Evolutionary conservation across 805 yeast species (phyloP).

Genomic region (Kockiozyma suomiensis): DNA sequence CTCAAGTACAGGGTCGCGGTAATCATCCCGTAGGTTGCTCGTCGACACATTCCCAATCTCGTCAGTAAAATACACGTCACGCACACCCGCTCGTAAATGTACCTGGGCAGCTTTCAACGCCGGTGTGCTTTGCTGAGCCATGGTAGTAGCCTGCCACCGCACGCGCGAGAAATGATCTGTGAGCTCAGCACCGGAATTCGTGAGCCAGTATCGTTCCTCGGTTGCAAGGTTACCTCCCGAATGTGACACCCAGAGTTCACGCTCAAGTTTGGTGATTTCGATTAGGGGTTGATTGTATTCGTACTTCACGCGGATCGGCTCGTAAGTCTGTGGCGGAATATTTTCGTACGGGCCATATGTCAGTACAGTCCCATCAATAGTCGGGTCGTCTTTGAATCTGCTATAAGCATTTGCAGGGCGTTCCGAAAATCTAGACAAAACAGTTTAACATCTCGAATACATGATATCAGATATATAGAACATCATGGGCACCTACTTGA

Average conservation of each 20-base stretch:
- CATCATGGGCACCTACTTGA: slow-evolving; percentile 47
- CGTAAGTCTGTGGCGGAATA: slow-evolving; percentile 51
- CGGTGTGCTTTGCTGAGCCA: slow-evolving; percentile 53
- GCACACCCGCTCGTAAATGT: slow-evolving; percentile 50
- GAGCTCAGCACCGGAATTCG: slow-evolving; percentile 74
- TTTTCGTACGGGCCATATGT: slow-evolving; percentile 58
- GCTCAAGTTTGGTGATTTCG: slow-evolving; percentile 59
- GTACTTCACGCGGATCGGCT: slow-evolving; percentile 50
- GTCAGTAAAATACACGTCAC: slow-evolving; percentile 81
- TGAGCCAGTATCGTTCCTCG: slow-evolving; percentile 83
- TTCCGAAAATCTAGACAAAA: slow-evolving; percentile 12
- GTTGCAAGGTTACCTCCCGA: slow-evolving; percentile 70
- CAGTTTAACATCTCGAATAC: neutral
- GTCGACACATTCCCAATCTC: slow-evolving; percentile 93
- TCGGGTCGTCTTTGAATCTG: slow-evolving; percentile 44
- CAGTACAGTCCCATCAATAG: slow-evolving; percentile 41
- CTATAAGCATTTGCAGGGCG: slow-evolving; percentile 36
- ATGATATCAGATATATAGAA: no score
- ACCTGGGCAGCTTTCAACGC: slow-evolving; percentile 52
- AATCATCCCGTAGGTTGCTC: slow-evolving; percentile 46
- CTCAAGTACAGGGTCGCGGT: slow-evolving; percentile 50
- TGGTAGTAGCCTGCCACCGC: slow-evolving; percentile 66
- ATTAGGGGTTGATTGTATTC: slow-evolving; percentile 67
- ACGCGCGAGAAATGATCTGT: slow-evolving; percentile 66
- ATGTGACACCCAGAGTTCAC: slow-evolving; percentile 86